phyloP scores from a whole-genome alignment of 2,329 filamentous ascomycete genomes.

The Cladorrhinum sp. region DNA sequence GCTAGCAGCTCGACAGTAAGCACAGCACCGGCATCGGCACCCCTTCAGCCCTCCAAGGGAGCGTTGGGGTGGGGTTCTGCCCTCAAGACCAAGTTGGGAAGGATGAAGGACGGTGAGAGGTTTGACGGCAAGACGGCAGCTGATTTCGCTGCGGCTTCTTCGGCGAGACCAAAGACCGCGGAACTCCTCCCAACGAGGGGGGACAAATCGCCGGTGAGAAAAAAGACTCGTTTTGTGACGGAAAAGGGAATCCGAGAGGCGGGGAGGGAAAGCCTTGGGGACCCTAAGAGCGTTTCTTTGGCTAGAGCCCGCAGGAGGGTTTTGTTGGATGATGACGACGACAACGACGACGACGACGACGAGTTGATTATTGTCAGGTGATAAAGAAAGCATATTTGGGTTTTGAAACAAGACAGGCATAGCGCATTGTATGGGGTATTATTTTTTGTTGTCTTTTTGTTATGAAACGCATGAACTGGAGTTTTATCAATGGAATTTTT shows the following conservation, averaged over 20 bases:
- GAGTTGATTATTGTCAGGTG: constrained; percentile 28
- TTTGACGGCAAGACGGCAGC: constrained; percentile 30
- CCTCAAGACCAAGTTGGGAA: constrained; percentile 53
- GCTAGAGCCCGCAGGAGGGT: constrained; percentile 13
- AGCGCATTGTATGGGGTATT: not conserved
- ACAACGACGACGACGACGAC: constrained; percentile 27
- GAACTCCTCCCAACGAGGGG: constrained; percentile 24
- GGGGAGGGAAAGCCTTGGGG: constrained; percentile 68
- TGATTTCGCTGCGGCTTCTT: not conserved
- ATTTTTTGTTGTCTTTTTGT: not conserved
- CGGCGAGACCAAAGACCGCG: not conserved
- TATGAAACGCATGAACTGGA: not conserved
- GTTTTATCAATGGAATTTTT: not conserved
- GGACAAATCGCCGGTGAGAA: constrained; percentile 50
- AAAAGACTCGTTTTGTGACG: constrained; percentile 78
- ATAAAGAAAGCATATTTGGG: not conserved
- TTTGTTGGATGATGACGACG: constrained; percentile 23
- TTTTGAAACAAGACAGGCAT: not conserved
- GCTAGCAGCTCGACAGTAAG: constrained; percentile 35
- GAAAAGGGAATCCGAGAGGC: constrained; percentile 75
- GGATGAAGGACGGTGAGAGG: constrained; percentile 61
- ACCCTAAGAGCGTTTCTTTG: constrained; percentile 25
- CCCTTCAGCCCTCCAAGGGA: constrained; percentile 16
- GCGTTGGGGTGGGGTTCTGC: constrained; percentile 56
- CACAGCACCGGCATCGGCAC: not conserved